Conservation (phyloP, 192 early-diverging fungal genomes). For the Backusella tuberculispora region DNA sequence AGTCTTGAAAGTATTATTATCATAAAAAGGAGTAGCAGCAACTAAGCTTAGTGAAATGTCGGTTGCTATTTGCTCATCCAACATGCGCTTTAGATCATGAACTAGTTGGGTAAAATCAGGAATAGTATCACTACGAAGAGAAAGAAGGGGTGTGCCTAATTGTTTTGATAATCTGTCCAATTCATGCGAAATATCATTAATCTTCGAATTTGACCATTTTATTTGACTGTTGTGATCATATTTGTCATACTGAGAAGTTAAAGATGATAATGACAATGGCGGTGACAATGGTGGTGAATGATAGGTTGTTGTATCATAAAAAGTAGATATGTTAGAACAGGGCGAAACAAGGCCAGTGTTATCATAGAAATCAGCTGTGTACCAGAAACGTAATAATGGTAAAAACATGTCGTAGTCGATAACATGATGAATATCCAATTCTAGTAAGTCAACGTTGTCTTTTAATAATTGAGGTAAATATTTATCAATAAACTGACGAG, state of each 20-base stretch:
- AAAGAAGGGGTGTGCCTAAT: background rate
- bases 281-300: too few relatives aligned
- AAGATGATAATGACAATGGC: too few relatives aligned
- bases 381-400: slow-evolving; percentile 24
- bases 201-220: too few relatives aligned
- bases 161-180: too few relatives aligned
- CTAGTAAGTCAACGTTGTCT: background rate
- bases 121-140: background rate
- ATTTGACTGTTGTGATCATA: too few relatives aligned
- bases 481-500: background rate
- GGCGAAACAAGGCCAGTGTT: background rate
- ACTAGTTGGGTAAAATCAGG: background rate
- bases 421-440: too few relatives aligned
- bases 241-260: background rate
- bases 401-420: too few relatives aligned
- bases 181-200: background rate
- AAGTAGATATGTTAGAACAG: too few relatives aligned
- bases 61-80: background rate
- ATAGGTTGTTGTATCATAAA: too few relatives aligned
- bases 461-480: slow-evolving; percentile 3
- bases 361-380: slow-evolving; percentile 23
- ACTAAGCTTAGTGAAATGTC: background rate
- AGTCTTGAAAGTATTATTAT: too few relatives aligned
- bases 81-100: background rate
- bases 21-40: too few relatives aligned